phyloP scores from a whole-genome alignment of 495 filamentous ascomycete genomes.

The Echria macrotheca region DNA sequence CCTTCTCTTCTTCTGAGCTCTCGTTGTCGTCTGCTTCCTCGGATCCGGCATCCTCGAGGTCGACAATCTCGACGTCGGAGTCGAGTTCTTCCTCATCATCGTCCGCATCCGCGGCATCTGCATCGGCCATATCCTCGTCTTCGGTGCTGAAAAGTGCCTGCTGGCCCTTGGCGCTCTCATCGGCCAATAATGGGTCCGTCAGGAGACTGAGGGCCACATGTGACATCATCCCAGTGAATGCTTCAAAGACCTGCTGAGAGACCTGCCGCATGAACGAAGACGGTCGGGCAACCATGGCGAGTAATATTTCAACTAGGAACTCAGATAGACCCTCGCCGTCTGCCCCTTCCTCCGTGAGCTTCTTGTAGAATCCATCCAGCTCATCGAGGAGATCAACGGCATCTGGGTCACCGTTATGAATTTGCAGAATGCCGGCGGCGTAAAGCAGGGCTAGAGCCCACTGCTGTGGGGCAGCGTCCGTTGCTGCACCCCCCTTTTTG shows the following conservation, averaged over 20 bases:
- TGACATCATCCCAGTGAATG: constrained; percentile 67
- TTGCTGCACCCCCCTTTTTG: too few relatives aligned
- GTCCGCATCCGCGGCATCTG: constrained; percentile 33
- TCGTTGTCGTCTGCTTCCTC: constrained; percentile 30
- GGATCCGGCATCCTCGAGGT: constrained; percentile 36
- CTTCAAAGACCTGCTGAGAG: constrained; percentile 78
- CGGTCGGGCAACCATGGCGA: constrained; percentile 81
- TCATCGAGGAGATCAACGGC: constrained; percentile 46
- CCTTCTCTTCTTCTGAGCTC: constrained; percentile 40
- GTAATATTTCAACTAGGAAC: constrained; percentile 77
- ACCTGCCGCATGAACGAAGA: constrained; percentile 81
- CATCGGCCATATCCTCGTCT: constrained; percentile 51
- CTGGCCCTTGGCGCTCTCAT: constrained; percentile 77
- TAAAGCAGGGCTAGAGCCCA: constrained; percentile 75
- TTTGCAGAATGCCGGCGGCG: constrained; percentile 76
- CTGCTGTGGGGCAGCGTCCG: too few relatives aligned
- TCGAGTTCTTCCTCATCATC: constrained; percentile 37
- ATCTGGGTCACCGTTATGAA: constrained; percentile 85
- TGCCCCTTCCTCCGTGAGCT: constrained; percentile 30
- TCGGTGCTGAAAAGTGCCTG: constrained; percentile 76
- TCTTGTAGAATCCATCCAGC: constrained; percentile 50
- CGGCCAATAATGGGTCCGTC: constrained; percentile 65
- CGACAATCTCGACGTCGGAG: constrained; percentile 40
- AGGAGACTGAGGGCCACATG: constrained; percentile 68
- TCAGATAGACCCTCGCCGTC: constrained; percentile 57